Evolutionary conservation across 2,329 filamentous ascomycete species (phyloP), one percentile per base, ranked within the genome.

Genomic region (Fusarium miscanthi): DNA sequence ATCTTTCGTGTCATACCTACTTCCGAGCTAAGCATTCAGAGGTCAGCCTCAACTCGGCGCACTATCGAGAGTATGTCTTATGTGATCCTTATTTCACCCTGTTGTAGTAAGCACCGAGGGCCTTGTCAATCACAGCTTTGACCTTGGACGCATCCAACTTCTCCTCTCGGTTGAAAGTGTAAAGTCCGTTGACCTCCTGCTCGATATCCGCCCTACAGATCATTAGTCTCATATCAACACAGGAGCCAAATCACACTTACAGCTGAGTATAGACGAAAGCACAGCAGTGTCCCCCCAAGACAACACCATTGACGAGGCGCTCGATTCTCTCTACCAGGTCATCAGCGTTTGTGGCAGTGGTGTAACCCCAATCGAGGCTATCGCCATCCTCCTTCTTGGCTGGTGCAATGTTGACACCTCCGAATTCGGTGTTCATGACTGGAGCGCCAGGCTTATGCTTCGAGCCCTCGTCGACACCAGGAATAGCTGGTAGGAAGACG

Each of bases 251-350:
- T 27, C 3, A 14, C 11, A 83, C 87, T 82, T 77, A 89, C 85
- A 92, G 76, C 69, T 92, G 90, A 5, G 91, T 92, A 74, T 90
- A 92, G 2, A 92, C 90, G 76, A 92, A 86, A 0, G 89, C 89
- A 73, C 88, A 90, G 48, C 87, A 85, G 73, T 88, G 84, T 0
- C 90, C 89, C 0, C 84, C 85, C 27, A 86, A 80, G 0, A 89
- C 86, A 21, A 91, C 86, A 0, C 85, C 90, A 78, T 85, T 86
- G 17, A 91, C 84, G 64, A 92, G 82, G 53, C 84, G 87, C 76
- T 90, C 87, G 42, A 92, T 84, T 6, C 90, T 80, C 66, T 84
- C 82, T 23, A 92, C 81, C 61, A 92, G 77, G 72, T 92, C 91
- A 21, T 86, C 82, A 0, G 89, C 80, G 74, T 92, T 87, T 1